Evolutionary conservation across 129 eudicot genomes (phyloP).

Genomic region (Artemisia argyi): DNA sequence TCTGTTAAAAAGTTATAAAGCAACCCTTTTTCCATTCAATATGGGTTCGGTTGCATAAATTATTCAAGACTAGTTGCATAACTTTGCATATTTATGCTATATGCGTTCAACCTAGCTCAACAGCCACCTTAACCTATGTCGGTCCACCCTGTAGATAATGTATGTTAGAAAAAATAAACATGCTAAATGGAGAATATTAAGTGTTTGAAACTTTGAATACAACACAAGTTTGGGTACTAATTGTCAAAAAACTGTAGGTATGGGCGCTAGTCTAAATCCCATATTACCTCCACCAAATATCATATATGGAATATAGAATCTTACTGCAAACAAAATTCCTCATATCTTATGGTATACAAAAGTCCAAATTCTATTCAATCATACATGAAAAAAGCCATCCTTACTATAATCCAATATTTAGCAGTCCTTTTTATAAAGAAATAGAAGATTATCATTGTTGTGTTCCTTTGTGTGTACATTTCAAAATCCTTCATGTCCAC

Average conservation of each 20-base stretch:
- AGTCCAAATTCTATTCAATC: slow-evolving; percentile 50
- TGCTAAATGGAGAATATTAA: slow-evolving; percentile 2
- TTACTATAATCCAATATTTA: background rate
- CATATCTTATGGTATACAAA: slow-evolving; percentile 46
- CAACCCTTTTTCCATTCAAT: slow-evolving; percentile 10
- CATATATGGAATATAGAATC: slow-evolving; percentile 49
- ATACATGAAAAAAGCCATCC: slow-evolving; percentile 17
- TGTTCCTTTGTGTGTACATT: slow-evolving; percentile 1
- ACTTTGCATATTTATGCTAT: background rate
- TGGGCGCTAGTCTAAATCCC: slow-evolving; percentile 16
- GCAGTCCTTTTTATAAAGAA: background rate
- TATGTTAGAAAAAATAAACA: slow-evolving; percentile 7
- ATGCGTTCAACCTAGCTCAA: background rate
- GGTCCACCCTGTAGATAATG: slow-evolving; percentile 16
- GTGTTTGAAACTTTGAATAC: no score
- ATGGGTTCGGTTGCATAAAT: slow-evolving; percentile 6
- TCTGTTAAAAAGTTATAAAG: slow-evolving; percentile 19
- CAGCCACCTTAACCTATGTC: background rate
- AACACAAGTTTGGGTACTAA: no score
- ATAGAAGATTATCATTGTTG: slow-evolving; percentile 7
- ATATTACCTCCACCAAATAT: slow-evolving; percentile 41
- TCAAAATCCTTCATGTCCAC: slow-evolving; percentile 8
- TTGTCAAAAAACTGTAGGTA: slow-evolving; percentile 7
- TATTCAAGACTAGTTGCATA: slow-evolving; percentile 9
- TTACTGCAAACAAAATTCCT: slow-evolving; percentile 36